phyloP scores from a whole-genome alignment of 306 rosid species.

The Lathyrus tuberosus region DNA sequence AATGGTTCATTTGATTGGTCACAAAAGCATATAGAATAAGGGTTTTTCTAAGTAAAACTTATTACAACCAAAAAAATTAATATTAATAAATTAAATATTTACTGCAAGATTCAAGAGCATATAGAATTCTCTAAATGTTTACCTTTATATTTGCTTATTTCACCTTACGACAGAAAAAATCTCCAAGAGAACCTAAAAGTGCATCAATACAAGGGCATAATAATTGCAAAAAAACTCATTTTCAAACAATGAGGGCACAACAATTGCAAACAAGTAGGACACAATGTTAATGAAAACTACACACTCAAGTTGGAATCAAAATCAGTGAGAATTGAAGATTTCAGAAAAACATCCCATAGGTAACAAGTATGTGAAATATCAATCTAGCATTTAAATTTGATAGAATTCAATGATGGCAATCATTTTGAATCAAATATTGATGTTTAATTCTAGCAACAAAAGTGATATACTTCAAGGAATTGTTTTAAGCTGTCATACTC shows the following conservation, averaged over 20 bases:
- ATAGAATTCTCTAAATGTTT: too few species aligned
- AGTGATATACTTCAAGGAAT: not conserved
- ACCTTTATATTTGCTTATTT: too few species aligned
- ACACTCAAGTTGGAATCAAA: not conserved
- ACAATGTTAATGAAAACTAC: not conserved
- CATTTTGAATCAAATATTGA: not conserved
- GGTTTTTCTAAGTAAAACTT: too few species aligned
- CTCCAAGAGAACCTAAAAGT: too few species aligned
- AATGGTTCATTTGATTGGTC: too few species aligned
- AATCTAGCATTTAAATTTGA: not conserved
- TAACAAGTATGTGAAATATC: not conserved
- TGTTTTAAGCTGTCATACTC: conserved; percentile 12
- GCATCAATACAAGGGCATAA: too few species aligned
- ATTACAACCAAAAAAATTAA: too few species aligned
- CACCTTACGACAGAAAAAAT: too few species aligned
- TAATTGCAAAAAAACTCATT: too few species aligned
- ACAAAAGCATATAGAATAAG: too few species aligned
- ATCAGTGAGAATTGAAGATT: not conserved
- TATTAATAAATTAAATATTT: too few species aligned
- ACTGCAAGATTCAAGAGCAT: too few species aligned
- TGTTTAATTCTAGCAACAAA: conserved; percentile 6
- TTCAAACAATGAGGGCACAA: not conserved
- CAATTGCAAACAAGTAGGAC: not conserved
- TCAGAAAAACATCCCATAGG: not conserved
- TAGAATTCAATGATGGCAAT: not conserved